Evolutionary conservation across 2,329 filamentous ascomycete species (phyloP).

Genomic region (Neofusicoccum laricinum): DNA sequence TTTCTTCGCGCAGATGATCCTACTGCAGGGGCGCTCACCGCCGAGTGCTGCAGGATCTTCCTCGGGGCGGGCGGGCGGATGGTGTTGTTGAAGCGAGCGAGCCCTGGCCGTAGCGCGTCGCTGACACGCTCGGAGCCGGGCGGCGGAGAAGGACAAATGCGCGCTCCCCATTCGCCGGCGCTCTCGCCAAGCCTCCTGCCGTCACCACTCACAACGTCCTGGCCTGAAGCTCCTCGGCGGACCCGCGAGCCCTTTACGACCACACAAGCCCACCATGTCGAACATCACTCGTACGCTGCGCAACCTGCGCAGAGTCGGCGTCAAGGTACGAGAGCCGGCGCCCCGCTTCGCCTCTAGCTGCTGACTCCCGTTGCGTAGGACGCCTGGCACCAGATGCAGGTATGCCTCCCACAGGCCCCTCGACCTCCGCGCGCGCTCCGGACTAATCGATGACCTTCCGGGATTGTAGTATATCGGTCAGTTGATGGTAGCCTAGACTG

Average conservation of each 20-base stretch:
- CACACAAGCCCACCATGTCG: conserved; percentile 67
- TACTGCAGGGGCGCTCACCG: background rate
- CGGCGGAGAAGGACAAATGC: background rate
- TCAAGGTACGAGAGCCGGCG: conserved; percentile 63
- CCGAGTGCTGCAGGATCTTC: background rate
- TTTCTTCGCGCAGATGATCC: background rate
- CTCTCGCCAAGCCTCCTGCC: conserved; percentile 8
- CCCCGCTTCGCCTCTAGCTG: conserved; percentile 29
- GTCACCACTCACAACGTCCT: conserved; percentile 4
- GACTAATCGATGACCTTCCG: conserved; percentile 14
- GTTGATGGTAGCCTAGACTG: conserved; percentile 1
- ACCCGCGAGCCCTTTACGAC: background rate
- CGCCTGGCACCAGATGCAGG: conserved; percentile 87
- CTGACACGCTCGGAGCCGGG: background rate
- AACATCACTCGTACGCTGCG: conserved; percentile 80
- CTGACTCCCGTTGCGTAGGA: conserved; percentile 57
- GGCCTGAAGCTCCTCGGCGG: background rate
- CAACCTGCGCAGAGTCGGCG: conserved; percentile 81
- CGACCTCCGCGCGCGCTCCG: conserved; percentile 4
- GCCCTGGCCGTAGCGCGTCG: background rate
- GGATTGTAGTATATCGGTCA: conserved; percentile 38
- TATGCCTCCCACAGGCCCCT: conserved; percentile 51
- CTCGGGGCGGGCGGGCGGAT: background rate
- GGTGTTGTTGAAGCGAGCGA: background rate
- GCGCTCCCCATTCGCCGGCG: background rate